Percentiles rank a stretch among this genome's conserved stretches.
These are phyloP conservation scores for Stereum hirsutum DNA, from an alignment of 1,284 basidiomycete genomes.

Conservation along the genomic window DNA sequence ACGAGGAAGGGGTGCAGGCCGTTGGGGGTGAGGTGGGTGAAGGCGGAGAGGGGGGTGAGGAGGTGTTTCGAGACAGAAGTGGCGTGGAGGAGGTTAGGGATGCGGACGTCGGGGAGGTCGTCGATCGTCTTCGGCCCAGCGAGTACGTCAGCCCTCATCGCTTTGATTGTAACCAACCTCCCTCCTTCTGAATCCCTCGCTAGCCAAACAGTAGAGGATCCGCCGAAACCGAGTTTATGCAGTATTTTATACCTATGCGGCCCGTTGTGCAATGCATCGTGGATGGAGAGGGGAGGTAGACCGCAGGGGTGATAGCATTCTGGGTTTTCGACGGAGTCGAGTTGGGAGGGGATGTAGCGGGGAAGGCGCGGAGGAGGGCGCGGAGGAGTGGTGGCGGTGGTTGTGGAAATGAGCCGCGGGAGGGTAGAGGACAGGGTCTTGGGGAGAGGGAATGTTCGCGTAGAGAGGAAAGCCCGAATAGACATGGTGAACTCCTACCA, in stretches of 20 bases:
- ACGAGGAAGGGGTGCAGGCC: constrained; percentile 17
- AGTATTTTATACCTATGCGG: constrained; percentile 27
- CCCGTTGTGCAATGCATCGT: constrained; percentile 21
- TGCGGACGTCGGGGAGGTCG: constrained; percentile 17
- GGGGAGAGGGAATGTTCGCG: no score
- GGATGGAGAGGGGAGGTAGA: constrained; percentile 25
- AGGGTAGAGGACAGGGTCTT: no score
- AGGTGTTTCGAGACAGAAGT: constrained; percentile 10
- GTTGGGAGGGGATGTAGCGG: constrained; percentile 9
- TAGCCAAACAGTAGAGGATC: constrained; percentile 31
- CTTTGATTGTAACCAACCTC: constrained; percentile 25
- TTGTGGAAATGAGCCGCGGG: no score
- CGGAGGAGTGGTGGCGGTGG: no score
- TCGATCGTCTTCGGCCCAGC: constrained; percentile 13
- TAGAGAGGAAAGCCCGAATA: no score
- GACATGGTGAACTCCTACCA: no score
- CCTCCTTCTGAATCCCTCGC: constrained; percentile 21
- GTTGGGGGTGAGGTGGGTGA: constrained; percentile 21
- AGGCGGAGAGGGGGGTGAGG: constrained; percentile 19
- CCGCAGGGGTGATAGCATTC: constrained; percentile 26
- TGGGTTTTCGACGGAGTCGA: constrained; percentile 21
- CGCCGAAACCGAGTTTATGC: constrained; percentile 30
- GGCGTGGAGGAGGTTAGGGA: constrained; percentile 15
- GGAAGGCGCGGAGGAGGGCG: no score
- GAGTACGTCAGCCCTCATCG: constrained; percentile 23